Base-by-base conservation (phyloP, 176 grass and related monocot genomes). In the Alloteropsis semialata region DNA sequence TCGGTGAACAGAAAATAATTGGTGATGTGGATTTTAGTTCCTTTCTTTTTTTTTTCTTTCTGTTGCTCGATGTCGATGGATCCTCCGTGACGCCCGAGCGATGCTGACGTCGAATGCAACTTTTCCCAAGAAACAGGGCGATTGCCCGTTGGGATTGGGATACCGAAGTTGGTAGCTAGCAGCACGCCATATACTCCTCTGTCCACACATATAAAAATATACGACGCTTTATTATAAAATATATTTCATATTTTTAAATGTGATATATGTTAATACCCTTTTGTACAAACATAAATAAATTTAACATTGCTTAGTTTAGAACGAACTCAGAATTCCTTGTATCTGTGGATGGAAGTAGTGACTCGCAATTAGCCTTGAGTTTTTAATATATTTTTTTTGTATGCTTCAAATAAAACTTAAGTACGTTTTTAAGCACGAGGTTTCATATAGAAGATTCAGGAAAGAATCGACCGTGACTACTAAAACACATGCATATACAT, bases 381-480 rank as follows among this genome's bases (percentile, higher is more conserved):
- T 28, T 28, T 25, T 21, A 22, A 0, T 1, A 18, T 50, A 3
- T 5, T 6, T 50, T 50, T 6, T 6, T 50, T 4, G 14, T 4
- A 3, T 5, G n/a, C n/a, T n/a, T n/a, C n/a, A n/a, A n/a, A n/a
- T n/a, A n/a, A 5, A 48, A 49, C 2, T 49, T 17, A 49, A 49
- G 3, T 27, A 21, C 5, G 22, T 14, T 19, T 43, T 39, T 21
- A 32, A 28, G 39, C 50, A 69, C 39, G 34, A 32, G 49, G 17
- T 17, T 30, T 68, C n/a, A 13, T 18, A 9, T 36, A 83, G 48
- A 84, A 84, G 37, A 49, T 84, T 77, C 25, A 12, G 54, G 25
- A 76, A 67, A 50, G 14, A 50, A 16, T 2, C 3, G 0, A n/a
- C n/a, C 5, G 34, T 36, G n/a, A n/a, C n/a, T n/a, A n/a, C 34